A percentile compares a stretch with the other conserved stretches of the same genome.
Evolutionary conservation across 805 yeast species (phyloP).

Genomic region (Yamadazyma ubonensis): DNA sequence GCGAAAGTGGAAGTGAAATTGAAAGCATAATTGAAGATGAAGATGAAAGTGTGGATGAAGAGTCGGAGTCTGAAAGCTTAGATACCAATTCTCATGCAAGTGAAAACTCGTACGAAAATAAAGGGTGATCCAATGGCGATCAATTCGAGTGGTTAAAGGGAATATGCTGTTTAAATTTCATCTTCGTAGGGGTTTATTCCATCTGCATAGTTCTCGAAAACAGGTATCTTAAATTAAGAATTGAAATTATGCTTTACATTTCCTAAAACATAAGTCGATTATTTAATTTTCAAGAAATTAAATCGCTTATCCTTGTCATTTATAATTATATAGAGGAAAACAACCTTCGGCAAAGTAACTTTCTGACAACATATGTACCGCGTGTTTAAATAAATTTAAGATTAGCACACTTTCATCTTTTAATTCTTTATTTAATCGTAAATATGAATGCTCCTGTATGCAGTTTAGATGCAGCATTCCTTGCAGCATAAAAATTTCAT

Average conservation of each 20-base stretch:
- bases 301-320: too few species aligned
- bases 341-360: too few species aligned
- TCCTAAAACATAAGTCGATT: not conserved
- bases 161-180: not conserved
- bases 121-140: too few species aligned
- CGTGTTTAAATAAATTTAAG: not conserved
- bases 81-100: too few species aligned
- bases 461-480: not conserved
- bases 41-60: constrained; percentile 11
- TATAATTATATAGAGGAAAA: too few species aligned
- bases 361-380: not conserved
- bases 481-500: not conserved
- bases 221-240: not conserved
- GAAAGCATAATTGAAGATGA: constrained; percentile 3
- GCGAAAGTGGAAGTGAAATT: not conserved
- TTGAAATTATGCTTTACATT: not conserved
- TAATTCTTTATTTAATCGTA: not conserved
- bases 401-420: not conserved
- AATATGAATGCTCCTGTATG: not conserved
- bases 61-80: constrained; percentile 1
- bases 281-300: too few species aligned
- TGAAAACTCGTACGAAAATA: not conserved
- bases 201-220: not conserved
- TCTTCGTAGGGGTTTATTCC: not conserved
- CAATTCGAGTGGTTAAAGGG: too few species aligned